phyloP scores from a whole-genome alignment of 1,139 yeast genomes.

The Hansenula anomala region DNA sequence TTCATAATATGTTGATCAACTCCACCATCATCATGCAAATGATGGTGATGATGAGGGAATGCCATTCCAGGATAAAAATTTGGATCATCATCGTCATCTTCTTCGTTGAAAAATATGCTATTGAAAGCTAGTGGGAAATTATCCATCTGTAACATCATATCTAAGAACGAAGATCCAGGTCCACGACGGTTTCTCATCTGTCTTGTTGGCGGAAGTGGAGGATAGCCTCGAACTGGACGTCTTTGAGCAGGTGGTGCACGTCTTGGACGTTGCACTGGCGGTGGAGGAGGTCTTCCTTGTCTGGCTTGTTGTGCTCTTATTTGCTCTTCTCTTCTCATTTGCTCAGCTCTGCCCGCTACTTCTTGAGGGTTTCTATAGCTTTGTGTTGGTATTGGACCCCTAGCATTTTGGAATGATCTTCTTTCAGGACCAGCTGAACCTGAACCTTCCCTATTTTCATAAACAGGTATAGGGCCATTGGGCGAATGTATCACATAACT shows the following conservation, averaged over 20 bases:
- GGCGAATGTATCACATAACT: not conserved
- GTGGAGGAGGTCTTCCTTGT: too few species aligned
- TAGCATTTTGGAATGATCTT: slow-evolving; percentile 2
- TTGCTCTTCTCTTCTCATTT: not conserved
- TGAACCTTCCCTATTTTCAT: not conserved
- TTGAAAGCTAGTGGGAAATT: not conserved
- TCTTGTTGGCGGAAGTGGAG: too few species aligned
- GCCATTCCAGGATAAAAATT: slow-evolving; percentile 6
- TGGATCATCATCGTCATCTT: slow-evolving; percentile 14
- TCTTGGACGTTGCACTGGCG: too few species aligned
- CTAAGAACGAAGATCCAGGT: too few species aligned
- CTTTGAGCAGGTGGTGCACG: too few species aligned
- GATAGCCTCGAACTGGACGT: too few species aligned
- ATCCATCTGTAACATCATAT: too few species aligned
- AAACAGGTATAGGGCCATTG: not conserved
- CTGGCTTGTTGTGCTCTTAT: too few species aligned
- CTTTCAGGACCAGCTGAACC: slow-evolving; percentile 1
- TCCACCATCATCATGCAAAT: slow-evolving; percentile 22
- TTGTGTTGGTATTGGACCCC: not conserved
- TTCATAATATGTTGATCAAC: slow-evolving; percentile 29
- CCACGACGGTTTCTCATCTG: too few species aligned
- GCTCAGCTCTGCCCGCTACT: not conserved
- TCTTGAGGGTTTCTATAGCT: not conserved
- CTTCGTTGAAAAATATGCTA: slow-evolving; percentile 7
- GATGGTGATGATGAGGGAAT: not conserved